Base-by-base conservation (phyloP, 2,329 filamentous ascomycete genomes). In the Hypoxylon sp. region DNA sequence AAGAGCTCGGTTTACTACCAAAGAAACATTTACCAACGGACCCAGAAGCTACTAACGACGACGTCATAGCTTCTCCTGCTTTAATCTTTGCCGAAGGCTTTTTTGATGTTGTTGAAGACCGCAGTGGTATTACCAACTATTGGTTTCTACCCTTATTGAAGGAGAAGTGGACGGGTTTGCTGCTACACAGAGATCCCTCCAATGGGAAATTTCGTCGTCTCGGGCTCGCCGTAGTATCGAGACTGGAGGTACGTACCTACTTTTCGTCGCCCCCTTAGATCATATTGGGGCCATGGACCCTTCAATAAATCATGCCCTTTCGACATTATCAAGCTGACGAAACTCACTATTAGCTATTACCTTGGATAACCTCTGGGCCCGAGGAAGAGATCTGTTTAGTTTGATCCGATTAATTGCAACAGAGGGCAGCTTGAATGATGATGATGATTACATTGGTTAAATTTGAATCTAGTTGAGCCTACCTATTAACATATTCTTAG, bases 121-220 rank as follows among this genome's bases (percentile, higher is more conserved):
- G 41, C 12, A 21, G 8, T 4, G 41, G 16, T 4, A 11, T 27
- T 7, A 26, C 7, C 7, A 58, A 45, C 7, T 57, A 45, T 42
- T 63, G 60, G 58, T 59, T 59, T 23, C 11, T 65, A 2, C 54
- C 55, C 0, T 11, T 63, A 8, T 42, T 55, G 4, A 56, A 38
- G 19, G 35, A 47, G 3, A 37, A 16, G 9, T 30, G 36, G 21
- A 48, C 52, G 5, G 56, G 63, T 2, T 16, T 63, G 11, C 20
- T 65, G 2, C 31, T 63, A 12, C 7, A 30, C 23, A 57, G 37
- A 19, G 44, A 56, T 13, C 20, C 19, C n/a, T 38, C 38, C 2
- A 30, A 53, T 5, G 47, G 47, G 1, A 60, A 51, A 30, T 65
- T 58, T 27, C 53, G 50, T 7, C 57, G 61, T 9, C 30, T 61